Percentiles rank a stretch among this genome's conserved stretches.
Evolutionary conservation across 1,284 basidiomycete species (phyloP).

Genomic region (Puccinia novopanici): DNA sequence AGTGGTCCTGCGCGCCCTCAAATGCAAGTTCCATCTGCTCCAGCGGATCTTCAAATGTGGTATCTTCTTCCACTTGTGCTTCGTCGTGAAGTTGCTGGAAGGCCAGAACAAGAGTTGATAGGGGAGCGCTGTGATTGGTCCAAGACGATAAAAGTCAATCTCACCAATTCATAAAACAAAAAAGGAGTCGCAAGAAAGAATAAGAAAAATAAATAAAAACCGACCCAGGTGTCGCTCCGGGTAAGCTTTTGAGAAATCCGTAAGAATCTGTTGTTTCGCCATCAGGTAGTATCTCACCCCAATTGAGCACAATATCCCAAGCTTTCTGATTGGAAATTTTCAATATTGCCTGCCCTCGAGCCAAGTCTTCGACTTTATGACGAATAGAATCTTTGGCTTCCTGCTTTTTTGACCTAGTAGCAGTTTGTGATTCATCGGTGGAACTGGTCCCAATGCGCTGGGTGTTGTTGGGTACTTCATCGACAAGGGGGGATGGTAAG

Average conservation of each 20-base stretch:
- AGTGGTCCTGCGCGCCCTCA: conserved; percentile 65
- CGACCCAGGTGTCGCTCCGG: conserved; percentile 33
- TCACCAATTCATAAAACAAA: neutral
- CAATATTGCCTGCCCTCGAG: conserved; percentile 73
- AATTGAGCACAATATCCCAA: conserved; percentile 78
- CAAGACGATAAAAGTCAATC: neutral
- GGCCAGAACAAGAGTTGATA: conserved; percentile 25
- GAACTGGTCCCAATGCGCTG: conserved; percentile 56
- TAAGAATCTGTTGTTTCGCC: conserved; percentile 39
- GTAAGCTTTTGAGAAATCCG: conserved; percentile 38
- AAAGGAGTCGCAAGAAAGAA: neutral
- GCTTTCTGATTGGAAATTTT: conserved; percentile 74
- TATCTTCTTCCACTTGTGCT: conserved; percentile 51
- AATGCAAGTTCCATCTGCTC: conserved; percentile 55
- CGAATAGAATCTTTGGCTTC: conserved; percentile 64
- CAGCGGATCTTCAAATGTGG: conserved; percentile 62
- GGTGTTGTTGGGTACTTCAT: conserved; percentile 59
- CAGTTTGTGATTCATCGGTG: conserved; percentile 41
- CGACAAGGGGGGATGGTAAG: conserved; percentile 62
- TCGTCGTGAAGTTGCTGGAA: conserved; percentile 26
- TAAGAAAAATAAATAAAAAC: neutral
- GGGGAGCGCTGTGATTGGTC: neutral
- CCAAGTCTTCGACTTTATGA: conserved; percentile 70
- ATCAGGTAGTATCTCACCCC: conserved; percentile 64
- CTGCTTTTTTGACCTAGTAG: conserved; percentile 59